Base-by-base conservation (phyloP, 305 asterid species). In the Fraxinus greggii region DNA sequence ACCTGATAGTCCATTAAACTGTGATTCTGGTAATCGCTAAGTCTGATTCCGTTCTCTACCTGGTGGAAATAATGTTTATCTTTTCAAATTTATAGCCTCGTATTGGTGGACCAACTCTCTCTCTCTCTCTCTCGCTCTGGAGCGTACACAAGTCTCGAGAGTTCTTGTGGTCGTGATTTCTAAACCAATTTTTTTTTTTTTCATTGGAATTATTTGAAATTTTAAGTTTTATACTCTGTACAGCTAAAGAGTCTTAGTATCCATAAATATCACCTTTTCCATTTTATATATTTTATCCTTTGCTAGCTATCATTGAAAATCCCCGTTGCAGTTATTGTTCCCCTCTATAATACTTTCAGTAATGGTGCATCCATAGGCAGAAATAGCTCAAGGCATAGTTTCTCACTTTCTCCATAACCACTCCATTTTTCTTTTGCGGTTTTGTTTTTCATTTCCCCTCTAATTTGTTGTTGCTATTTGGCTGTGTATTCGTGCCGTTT, bases 1-100 rank as follows among this genome's bases (percentile, higher is more conserved):
- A 86, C 92, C 98, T 79, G 98, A 96, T 87, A 96, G 99, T 85
- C 99, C 99, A 8, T 90, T 96, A 15, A 96, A 96, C 85, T 96
- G 99, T 81, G 98, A 96, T 86, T 96, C 98, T 89, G 99, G 99
- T 94, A 88, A 10, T 83, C 73, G 4, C 79, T 56, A 15, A 15
- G 65, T 38, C 48, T 70, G 40, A 51, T 61, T 63, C 61, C 21
- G 54, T 75, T 76, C 35, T 77, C 36, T 54, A 17, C 70, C 29
- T 40, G 12, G 59, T 29, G 54, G 26, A 29, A 10, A 10, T 31
- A 17, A 24, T 12, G 31, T 42, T 28, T 13, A n/a, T 56, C 1
- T 5, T 63, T 24, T 12, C 35, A 24, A 10, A 19, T 65, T 26
- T 9, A 26, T 26, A 56, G 1, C 65, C 26, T 56, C 28, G 4